Evolutionary conservation across 805 yeast genomes (phyloP).

Genomic region (Blastobotrys mokoenaii): DNA sequence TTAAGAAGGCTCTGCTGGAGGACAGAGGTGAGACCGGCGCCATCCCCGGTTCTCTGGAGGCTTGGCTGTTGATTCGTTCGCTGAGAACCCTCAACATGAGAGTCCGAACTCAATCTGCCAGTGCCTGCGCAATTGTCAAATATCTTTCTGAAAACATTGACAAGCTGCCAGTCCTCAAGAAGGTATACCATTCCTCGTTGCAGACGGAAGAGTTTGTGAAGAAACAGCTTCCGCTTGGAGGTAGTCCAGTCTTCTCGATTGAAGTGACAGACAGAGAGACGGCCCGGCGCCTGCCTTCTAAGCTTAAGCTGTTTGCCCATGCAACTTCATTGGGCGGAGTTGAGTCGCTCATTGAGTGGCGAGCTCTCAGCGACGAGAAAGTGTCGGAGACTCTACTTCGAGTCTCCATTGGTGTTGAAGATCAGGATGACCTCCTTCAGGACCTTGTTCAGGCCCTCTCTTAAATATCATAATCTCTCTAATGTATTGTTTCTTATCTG

Average conservation of each 20-base stretch:
- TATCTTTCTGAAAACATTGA: conserved; percentile 43
- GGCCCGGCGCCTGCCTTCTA: conserved; percentile 59
- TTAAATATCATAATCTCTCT: too few relatives aligned
- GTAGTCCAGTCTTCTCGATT: conserved; percentile 72
- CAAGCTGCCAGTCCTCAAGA: conserved; percentile 41
- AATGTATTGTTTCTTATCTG: too few relatives aligned
- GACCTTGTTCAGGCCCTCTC: conserved; percentile 59
- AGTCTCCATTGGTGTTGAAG: conserved; percentile 75
- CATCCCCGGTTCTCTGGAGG: conserved; percentile 68
- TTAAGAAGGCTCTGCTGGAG: conserved; percentile 37
- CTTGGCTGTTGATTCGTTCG: conserved; percentile 67
- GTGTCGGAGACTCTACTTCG: conserved; percentile 56
- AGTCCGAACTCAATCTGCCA: conserved; percentile 54
- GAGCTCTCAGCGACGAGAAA: conserved; percentile 59
- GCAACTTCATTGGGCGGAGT: conserved; percentile 93
- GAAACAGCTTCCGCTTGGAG: conserved; percentile 50
- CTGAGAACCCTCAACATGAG: conserved; percentile 74
- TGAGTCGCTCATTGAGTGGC: conserved; percentile 87
- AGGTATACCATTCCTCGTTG: conserved; percentile 64
- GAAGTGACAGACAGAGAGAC: conserved; percentile 39
- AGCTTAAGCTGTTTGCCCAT: conserved; percentile 66
- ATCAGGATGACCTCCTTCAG: conserved; percentile 62
- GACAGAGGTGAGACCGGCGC: conserved; percentile 76
- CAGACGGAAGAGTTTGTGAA: conserved; percentile 63
- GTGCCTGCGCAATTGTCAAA: conserved; percentile 53